phyloP scores from a whole-genome alignment of 2,329 filamentous ascomycete species.

The Cladosporium phlei region DNA sequence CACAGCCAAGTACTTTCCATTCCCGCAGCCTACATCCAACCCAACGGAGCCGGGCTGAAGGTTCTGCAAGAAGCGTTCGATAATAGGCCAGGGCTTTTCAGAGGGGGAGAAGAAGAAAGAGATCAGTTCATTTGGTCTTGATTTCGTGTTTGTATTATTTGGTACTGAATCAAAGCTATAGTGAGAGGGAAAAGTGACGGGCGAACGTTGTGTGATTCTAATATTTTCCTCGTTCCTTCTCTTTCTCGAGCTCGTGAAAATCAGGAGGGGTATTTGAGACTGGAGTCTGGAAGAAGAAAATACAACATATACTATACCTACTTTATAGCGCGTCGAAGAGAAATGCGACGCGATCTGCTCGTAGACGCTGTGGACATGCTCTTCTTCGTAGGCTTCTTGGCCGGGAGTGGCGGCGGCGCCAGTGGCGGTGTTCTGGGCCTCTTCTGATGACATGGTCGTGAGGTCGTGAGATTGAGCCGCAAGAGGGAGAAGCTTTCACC shows the following conservation, averaged over 20 bases:
- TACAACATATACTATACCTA: conserved; percentile 31
- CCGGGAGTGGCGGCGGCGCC: not conserved
- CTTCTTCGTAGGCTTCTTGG: conserved; percentile 62
- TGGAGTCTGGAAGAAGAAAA: not conserved
- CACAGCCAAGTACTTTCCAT: conserved; percentile 88
- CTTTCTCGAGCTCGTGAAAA: too few species aligned
- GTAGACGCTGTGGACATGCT: conserved; percentile 90
- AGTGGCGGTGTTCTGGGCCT: too few species aligned
- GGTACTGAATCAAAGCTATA: too few species aligned
- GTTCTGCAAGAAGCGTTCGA: conserved; percentile 68
- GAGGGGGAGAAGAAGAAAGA: not conserved
- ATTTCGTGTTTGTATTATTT: too few species aligned
- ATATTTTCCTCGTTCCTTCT: not conserved
- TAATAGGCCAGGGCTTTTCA: conserved; percentile 78
- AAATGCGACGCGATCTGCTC: conserved; percentile 81
- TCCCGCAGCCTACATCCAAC: conserved; percentile 89
- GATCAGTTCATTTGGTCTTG: conserved; percentile 1
- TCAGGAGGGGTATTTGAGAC: too few species aligned
- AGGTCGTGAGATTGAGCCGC: too few species aligned
- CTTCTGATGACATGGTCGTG: too few species aligned
- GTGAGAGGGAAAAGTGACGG: too few species aligned
- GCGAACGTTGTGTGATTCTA: too few species aligned
- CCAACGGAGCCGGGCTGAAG: conserved; percentile 69
- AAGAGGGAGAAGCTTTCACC: too few species aligned
- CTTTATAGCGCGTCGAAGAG: conserved; percentile 70